A percentile compares a stretch with the other conserved stretches of the same genome.
These are phyloP conservation scores for Kodamaea fukazawae DNA, from an alignment of 805 yeast species.

Conservation along the genomic window DNA sequence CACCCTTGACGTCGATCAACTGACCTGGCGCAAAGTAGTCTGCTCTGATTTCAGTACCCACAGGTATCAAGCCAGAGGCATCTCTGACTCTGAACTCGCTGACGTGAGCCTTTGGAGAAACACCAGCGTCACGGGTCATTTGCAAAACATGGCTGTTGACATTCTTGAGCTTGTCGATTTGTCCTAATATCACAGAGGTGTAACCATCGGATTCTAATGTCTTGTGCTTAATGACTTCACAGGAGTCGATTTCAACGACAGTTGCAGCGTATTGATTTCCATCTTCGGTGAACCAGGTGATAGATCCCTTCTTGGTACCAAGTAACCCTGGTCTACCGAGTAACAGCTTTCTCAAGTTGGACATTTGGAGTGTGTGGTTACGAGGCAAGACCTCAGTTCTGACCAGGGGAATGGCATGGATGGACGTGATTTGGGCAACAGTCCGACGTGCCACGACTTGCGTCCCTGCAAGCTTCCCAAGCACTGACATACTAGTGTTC, in stretches of 20 bases:
- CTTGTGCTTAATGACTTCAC: constrained; percentile 77
- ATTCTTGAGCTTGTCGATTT: constrained; percentile 65
- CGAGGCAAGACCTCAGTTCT: constrained; percentile 49
- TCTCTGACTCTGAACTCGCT: constrained; percentile 79
- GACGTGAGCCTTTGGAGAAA: constrained; percentile 75
- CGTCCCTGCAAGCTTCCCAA: constrained; percentile 34
- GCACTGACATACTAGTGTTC: constrained; percentile 22
- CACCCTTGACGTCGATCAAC: constrained; percentile 74
- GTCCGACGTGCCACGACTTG: constrained; percentile 24
- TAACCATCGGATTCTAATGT: constrained; percentile 75
- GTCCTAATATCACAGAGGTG: constrained; percentile 83
- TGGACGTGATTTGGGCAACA: constrained; percentile 47
- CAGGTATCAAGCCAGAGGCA: constrained; percentile 61
- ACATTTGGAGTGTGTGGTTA: constrained; percentile 64
- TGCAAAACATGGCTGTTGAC: constrained; percentile 50
- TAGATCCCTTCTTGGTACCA: constrained; percentile 87
- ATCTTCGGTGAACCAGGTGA: constrained; percentile 68
- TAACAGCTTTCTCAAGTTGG: constrained; percentile 69
- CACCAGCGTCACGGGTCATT: constrained; percentile 72
- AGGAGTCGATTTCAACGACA: constrained; percentile 79
- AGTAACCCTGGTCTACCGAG: constrained; percentile 79
- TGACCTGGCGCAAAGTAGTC: constrained; percentile 84
- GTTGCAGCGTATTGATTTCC: constrained; percentile 83
- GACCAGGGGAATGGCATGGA: constrained; percentile 49
- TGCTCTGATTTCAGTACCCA: constrained; percentile 77